Evolutionary conservation across 75 land plant genomes (phyloP).

Genomic region (Azolla pinnata): DNA sequence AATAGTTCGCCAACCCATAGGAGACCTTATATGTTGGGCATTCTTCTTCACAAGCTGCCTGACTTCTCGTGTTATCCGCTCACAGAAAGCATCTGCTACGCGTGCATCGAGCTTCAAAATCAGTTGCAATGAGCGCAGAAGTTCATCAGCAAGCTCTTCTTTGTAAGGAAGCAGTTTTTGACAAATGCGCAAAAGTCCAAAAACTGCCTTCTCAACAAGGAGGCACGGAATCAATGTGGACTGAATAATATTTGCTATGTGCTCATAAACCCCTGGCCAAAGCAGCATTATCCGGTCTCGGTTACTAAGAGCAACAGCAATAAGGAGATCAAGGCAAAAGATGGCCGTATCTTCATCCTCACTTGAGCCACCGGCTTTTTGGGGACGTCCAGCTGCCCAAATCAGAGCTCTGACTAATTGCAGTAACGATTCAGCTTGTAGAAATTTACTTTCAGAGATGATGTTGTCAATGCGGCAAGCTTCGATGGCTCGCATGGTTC

Average conservation of each 20-base stretch:
- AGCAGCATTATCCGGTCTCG: constrained; percentile 48
- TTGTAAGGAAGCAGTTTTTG: constrained; percentile 41
- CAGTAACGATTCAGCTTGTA: constrained; percentile 60
- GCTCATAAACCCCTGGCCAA: constrained; percentile 79
- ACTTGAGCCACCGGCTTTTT: constrained; percentile 55
- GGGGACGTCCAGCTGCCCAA: constrained; percentile 81
- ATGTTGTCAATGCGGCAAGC: constrained; percentile 80
- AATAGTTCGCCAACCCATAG: constrained; percentile 72
- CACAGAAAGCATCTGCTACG: constrained; percentile 72
- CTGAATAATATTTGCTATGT: constrained; percentile 57
- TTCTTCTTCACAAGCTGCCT: constrained; percentile 51
- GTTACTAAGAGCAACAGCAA: constrained; percentile 46
- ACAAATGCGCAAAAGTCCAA: constrained; percentile 62
- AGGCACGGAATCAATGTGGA: constrained; percentile 64
- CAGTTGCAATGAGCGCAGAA: constrained; percentile 70
- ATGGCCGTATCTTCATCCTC: constrained; percentile 93
- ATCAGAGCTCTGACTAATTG: constrained; percentile 76
- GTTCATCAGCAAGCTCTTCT: constrained; percentile 65
- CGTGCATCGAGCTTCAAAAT: constrained; percentile 83
- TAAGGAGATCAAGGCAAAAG: constrained; percentile 81
- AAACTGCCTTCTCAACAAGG: constrained; percentile 82
- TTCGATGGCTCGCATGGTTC: constrained; percentile 70
- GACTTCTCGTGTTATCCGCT: constrained; percentile 47
- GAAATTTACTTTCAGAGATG: constrained; percentile 48
- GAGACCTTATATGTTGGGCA: constrained; percentile 56